Percentiles rank a stretch among this genome's conserved stretches.
Conservation (phyloP, 2,329 filamentous ascomycete genomes). For the Pyricularia pennisetigena region DNA sequence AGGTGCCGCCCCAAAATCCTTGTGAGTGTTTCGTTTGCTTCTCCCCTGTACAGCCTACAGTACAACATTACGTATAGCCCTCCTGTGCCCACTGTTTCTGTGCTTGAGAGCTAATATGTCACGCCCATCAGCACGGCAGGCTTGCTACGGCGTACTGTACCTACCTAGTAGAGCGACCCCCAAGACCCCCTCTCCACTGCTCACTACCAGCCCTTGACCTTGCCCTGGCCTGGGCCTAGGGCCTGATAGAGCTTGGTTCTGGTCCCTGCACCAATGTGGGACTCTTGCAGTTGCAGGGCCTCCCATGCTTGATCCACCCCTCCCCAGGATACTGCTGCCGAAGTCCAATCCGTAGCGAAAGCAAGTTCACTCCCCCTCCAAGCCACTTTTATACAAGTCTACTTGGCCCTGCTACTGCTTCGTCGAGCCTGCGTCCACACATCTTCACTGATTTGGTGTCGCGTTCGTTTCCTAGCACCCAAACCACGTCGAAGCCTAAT, state of each 20-base stretch:
- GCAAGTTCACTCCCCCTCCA: conserved; percentile 34
- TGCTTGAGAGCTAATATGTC: conserved; percentile 15
- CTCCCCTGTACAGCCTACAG: background rate
- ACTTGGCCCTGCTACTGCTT: conserved; percentile 31
- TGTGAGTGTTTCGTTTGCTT: background rate
- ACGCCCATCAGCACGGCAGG: conserved; percentile 4
- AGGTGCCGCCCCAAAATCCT: background rate
- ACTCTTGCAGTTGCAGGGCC: background rate
- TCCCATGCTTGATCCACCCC: conserved; percentile 25
- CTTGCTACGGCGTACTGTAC: background rate
- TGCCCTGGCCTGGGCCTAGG: background rate
- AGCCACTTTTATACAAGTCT: conserved; percentile 36
- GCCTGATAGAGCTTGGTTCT: conserved; percentile 4
- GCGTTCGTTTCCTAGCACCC: conserved; percentile 15
- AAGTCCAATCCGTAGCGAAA: conserved; percentile 31
- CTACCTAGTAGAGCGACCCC: background rate
- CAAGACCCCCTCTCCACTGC: background rate
- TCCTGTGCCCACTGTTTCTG: background rate
- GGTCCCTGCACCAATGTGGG: conserved; percentile 1
- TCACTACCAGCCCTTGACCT: background rate
- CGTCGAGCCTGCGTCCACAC: conserved; percentile 14
- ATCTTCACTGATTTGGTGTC: conserved; percentile 16
- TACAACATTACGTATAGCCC: background rate
- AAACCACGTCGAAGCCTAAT: conserved; percentile 4
- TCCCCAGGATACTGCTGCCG: conserved; percentile 32